Base-by-base conservation (phyloP, 208 protist genomes). In the Eutreptiella sp. region DNA sequence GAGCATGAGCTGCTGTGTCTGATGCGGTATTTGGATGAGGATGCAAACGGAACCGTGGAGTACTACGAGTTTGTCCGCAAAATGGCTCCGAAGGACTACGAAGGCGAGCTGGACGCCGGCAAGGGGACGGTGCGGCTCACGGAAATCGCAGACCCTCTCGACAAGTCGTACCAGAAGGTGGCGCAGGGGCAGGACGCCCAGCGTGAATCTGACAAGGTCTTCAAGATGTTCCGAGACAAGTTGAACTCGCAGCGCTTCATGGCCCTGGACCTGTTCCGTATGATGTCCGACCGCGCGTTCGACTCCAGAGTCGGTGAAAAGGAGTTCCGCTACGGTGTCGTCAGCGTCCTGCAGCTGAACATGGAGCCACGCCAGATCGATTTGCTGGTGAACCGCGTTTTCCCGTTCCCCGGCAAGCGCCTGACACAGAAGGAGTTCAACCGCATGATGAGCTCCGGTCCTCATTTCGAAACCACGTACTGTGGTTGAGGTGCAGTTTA, bases 261-360 rank as follows among this genome's bases (percentile, higher is more conserved):
- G 39, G 54, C 89, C n/a, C 66, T 83, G 24, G 76, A 81, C 1
- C 72, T 83, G 24, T 84, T 87, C 35, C 75, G 77, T 48, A 67
- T 42, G 23, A 61, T 66, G 14, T 48, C 77, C 31, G 73, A 83
- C 34, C 68, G 45, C 24, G 73, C 79, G 16, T 82, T 86, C 53
- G 87, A 93, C 60, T 79, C 84, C 33, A 72, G 81, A 39, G 23
- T 93, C 19, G 76, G 81, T 45, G 74, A 87, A 46, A 55, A 79
- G 3, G 84, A 88, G 21, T 88, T 90, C 47, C 65, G 59, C 35
- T 58, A 73, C 23, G 77, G 73, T 36, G 38, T 93, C 2, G 54
- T 53, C 39, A 58, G 78, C 45, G 66, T 80, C 39, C 53, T 90
- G 1, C 71, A 81, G 38, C 43, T 83, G n/a, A 53, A 72, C 38